phyloP scores from a whole-genome alignment of 2,329 filamentous ascomycete genomes.

The Hypoxylon sp. region DNA sequence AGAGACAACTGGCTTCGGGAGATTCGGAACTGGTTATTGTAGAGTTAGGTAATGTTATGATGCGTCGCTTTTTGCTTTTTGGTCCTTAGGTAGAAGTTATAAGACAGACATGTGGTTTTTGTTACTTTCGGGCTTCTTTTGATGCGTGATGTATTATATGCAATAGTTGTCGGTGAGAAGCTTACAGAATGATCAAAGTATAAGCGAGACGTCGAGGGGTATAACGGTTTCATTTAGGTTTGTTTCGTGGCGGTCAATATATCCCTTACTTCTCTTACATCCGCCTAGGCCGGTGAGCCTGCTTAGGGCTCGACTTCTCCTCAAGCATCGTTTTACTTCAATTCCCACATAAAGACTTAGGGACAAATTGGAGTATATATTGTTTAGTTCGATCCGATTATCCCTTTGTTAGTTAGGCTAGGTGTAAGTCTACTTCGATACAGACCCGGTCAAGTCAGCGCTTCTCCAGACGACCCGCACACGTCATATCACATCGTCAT shows the following conservation, averaged over 20 bases:
- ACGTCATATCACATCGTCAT: not conserved
- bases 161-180: too few species aligned
- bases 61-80: conserved; percentile 7
- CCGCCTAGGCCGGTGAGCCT: too few species aligned
- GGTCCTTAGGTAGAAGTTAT: not conserved
- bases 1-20: not conserved
- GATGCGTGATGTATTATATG: not conserved
- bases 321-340: too few species aligned
- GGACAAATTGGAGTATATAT: not conserved
- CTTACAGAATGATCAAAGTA: not conserved
- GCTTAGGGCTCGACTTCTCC: too few species aligned
- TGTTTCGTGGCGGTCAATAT: not conserved
- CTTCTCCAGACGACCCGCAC: not conserved
- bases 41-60: conserved; percentile 14
- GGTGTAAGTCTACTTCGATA: not conserved
- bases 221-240: not conserved
- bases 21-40: conserved; percentile 15
- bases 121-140: not conserved
- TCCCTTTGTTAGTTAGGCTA: not conserved
- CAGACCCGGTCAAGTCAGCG: not conserved
- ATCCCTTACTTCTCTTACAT: too few species aligned
- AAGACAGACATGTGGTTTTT: not conserved
- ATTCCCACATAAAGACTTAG: not conserved
- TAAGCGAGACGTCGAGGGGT: not conserved
- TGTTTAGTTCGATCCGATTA: not conserved